These are phyloP conservation scores for Hygrophorus pudorinus DNA, from an alignment of 768 basidiomycete genomes.

Conservation along the genomic window DNA sequence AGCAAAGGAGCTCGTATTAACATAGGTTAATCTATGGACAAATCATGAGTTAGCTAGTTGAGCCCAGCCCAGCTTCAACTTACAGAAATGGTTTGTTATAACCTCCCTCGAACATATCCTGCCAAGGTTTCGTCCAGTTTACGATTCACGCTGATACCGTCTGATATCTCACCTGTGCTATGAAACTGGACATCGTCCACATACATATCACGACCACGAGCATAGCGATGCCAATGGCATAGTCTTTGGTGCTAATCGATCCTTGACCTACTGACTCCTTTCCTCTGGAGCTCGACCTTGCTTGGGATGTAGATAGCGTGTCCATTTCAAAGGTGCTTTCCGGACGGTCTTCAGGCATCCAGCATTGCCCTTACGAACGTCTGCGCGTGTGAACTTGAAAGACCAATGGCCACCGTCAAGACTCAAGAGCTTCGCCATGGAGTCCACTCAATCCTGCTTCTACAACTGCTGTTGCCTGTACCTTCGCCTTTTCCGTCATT, in stretches of 20 bases:
- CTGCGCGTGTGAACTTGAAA: too few relatives aligned
- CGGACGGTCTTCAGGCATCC: conserved; percentile 1
- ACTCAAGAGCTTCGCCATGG: too few relatives aligned
- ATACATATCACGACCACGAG: conserved; percentile 70
- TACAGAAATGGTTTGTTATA: conserved; percentile 88
- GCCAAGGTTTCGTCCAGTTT: neutral
- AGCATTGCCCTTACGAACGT: neutral
- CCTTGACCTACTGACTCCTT: neutral
- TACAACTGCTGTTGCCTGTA: too few relatives aligned
- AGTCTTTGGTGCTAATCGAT: conserved; percentile 22
- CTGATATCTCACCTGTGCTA: conserved; percentile 55
- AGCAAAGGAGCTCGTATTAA: conserved; percentile 85
- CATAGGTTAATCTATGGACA: conserved; percentile 63
- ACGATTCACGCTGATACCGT: neutral
- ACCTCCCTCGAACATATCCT: conserved; percentile 48
- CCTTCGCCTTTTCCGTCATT: too few relatives aligned
- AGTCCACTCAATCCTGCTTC: too few relatives aligned
- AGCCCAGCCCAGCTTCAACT: conserved; percentile 5
- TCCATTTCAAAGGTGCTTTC: conserved; percentile 15
- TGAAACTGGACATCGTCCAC: conserved; percentile 85
- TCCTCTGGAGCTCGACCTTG: conserved; percentile 1
- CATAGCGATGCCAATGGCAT: conserved; percentile 52
- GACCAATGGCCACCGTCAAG: too few relatives aligned
- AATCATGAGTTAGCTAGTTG: conserved; percentile 2
- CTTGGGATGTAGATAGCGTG: conserved; percentile 9